A percentile compares a stretch with the other conserved stretches of the same genome.
phyloP scores from a whole-genome alignment of 2,329 filamentous ascomycete species.

The Fusarium miscanthi region DNA sequence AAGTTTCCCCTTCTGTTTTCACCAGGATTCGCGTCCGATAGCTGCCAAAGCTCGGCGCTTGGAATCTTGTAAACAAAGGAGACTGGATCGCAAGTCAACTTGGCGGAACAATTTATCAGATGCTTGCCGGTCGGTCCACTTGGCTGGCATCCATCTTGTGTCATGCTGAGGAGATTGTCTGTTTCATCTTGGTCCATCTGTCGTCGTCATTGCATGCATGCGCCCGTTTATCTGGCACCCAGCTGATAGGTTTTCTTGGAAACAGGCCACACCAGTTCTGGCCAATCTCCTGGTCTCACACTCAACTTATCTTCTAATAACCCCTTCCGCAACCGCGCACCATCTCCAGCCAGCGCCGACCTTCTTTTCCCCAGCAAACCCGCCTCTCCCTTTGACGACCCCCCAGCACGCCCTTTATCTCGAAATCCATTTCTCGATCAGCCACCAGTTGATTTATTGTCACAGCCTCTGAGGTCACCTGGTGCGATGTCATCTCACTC shows the following conservation, averaged over 20 bases:
- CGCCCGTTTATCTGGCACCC: conserved; percentile 43
- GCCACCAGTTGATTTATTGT: conserved; percentile 51
- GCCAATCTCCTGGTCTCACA: conserved; percentile 58
- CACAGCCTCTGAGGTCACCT: conserved; percentile 55
- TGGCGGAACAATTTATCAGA: conserved; percentile 41
- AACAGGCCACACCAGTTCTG: conserved; percentile 43
- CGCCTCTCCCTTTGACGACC: conserved; percentile 70
- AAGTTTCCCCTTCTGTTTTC: conserved; percentile 34
- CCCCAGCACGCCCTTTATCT: conserved; percentile 70
- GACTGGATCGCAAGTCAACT: conserved; percentile 42
- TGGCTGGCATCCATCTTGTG: conserved; percentile 44
- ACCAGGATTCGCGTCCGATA: conserved; percentile 30
- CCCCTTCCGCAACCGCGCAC: conserved; percentile 79
- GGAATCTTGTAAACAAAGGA: conserved; percentile 37
- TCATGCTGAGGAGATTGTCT: conserved; percentile 50
- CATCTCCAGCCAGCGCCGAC: conserved; percentile 63
- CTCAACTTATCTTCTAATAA: conserved; percentile 84
- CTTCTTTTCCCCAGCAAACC: conserved; percentile 52
- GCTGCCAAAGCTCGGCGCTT: conserved; percentile 39
- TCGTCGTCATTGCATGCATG: conserved; percentile 47
- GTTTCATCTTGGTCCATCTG: conserved; percentile 47
- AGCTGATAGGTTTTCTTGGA: conserved; percentile 43
- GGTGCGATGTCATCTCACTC: conserved; percentile 63
- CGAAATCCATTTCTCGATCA: conserved; percentile 81
- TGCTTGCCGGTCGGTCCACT: conserved; percentile 42